Percentiles rank a stretch among this genome's conserved stretches.
Conservation (phyloP, 768 basidiomycete genomes). For the Hericium alpestre region DNA sequence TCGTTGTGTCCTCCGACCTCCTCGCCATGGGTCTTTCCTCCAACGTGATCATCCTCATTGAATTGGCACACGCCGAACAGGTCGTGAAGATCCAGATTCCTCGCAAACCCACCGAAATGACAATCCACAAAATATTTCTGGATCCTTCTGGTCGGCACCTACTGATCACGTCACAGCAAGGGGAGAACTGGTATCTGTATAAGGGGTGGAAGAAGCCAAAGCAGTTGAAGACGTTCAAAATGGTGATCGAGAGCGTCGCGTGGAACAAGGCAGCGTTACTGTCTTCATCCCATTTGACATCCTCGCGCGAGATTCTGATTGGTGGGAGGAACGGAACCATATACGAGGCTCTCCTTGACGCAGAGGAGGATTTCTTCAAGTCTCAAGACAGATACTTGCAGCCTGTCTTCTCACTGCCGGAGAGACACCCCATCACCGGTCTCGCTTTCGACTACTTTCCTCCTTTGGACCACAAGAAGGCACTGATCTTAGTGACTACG, state of each 20-base stretch:
- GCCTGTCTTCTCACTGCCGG: constrained; percentile 65
- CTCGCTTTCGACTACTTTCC: constrained; percentile 74
- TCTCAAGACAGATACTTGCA: constrained; percentile 74
- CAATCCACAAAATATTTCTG: constrained; percentile 75
- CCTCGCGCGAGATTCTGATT: constrained; percentile 77
- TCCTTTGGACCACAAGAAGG: constrained; percentile 47
- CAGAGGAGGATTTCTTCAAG: constrained; percentile 87
- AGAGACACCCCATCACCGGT: constrained; percentile 76
- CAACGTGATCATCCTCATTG: constrained; percentile 77
- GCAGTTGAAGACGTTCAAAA: constrained; percentile 69
- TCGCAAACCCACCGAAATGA: constrained; percentile 64
- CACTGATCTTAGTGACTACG: constrained; percentile 74
- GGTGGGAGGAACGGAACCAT: constrained; percentile 79
- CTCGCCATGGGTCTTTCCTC: constrained; percentile 75
- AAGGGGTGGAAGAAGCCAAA: constrained; percentile 73
- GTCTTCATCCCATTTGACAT: constrained; percentile 55
- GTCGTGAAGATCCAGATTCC: constrained; percentile 73
- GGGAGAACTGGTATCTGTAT: constrained; percentile 91
- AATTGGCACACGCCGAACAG: constrained; percentile 79
- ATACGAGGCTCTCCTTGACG: constrained; percentile 82
- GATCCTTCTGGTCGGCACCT: constrained; percentile 92
- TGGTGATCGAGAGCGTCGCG: constrained; percentile 82
- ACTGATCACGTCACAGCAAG: constrained; percentile 73
- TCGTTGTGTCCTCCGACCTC: constrained; percentile 79
- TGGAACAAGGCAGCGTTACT: constrained; percentile 74